Conservation (phyloP, 306 rosid genomes). For the Castanospermum australe region DNA sequence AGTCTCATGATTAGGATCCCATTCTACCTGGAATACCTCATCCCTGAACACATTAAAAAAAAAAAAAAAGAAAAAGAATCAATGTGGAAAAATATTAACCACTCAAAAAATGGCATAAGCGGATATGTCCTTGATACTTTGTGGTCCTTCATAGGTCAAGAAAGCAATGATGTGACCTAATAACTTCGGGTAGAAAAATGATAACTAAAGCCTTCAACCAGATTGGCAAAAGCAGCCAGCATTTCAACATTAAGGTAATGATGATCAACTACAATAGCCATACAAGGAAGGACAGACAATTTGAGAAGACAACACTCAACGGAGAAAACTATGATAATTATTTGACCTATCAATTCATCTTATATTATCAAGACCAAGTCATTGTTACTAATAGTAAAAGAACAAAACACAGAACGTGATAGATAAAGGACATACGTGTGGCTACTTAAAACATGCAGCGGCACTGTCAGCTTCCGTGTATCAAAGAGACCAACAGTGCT, state of each 20-base stretch:
- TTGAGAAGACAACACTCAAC: neutral
- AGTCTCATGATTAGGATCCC: conserved; percentile 93
- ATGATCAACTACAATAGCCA: neutral
- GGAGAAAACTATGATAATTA: neutral
- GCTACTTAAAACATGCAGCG: conserved; percentile 73
- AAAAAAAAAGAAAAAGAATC: neutral
- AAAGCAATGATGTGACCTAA: neutral
- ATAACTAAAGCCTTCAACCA: neutral
- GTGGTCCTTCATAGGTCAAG: neutral
- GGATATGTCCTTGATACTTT: neutral
- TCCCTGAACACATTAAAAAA: conserved; percentile 51
- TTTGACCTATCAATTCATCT: neutral
- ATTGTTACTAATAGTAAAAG: neutral
- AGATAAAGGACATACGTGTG: conserved; percentile 61
- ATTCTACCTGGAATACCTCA: conserved; percentile 94
- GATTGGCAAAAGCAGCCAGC: neutral
- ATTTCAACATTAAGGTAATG: neutral
- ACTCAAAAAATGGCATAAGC: neutral
- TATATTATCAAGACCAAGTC: neutral
- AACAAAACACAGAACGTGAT: neutral
- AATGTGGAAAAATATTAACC: neutral
- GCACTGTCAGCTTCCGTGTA: conserved; percentile 63
- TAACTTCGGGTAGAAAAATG: neutral
- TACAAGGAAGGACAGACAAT: neutral
- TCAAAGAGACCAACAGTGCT: conserved; percentile 77